Evolutionary conservation across 1,284 basidiomycete species (phyloP).

Genomic region (Moesziomyces antarcticus): DNA sequence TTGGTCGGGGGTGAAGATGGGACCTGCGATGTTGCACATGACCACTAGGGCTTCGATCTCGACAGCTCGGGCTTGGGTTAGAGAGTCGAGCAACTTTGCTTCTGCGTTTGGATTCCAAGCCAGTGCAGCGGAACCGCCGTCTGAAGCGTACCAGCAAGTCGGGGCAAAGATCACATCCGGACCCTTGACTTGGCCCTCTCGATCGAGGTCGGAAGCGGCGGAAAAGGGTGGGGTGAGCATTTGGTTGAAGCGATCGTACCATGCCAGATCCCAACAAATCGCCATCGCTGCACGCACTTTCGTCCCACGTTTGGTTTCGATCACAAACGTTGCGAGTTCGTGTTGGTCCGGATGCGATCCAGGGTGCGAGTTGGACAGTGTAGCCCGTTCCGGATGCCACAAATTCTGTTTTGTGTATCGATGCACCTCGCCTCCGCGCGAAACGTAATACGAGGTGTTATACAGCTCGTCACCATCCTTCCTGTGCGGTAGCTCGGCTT

Average conservation of each 20-base stretch:
- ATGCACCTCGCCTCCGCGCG: conserved; percentile 48
- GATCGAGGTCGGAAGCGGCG: conserved; percentile 33
- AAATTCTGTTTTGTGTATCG: conserved; percentile 65
- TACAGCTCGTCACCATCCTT: conserved; percentile 45
- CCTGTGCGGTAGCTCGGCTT: not conserved
- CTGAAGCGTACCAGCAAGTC: conserved; percentile 65
- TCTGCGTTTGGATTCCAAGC: conserved; percentile 57
- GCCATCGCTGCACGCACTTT: conserved; percentile 52
- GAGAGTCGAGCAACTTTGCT: conserved; percentile 49
- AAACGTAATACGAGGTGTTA: conserved; percentile 65
- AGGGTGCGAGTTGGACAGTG: conserved; percentile 44
- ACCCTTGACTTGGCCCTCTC: conserved; percentile 35
- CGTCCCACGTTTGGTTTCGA: conserved; percentile 58
- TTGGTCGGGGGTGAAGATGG: conserved; percentile 13
- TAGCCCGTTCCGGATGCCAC: conserved; percentile 64
- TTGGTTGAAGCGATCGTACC: conserved; percentile 58
- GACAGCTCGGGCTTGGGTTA: conserved; percentile 54
- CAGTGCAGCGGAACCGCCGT: conserved; percentile 56
- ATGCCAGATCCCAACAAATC: conserved; percentile 66
- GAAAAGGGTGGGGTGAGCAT: conserved; percentile 33
- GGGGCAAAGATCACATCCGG: conserved; percentile 65
- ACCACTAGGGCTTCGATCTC: conserved; percentile 59
- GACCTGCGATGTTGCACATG: conserved; percentile 65
- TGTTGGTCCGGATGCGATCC: conserved; percentile 53
- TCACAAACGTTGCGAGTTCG: conserved; percentile 44